Conservation (phyloP, 176 grass and related monocot genomes). For the Calamus simplicifolius region DNA sequence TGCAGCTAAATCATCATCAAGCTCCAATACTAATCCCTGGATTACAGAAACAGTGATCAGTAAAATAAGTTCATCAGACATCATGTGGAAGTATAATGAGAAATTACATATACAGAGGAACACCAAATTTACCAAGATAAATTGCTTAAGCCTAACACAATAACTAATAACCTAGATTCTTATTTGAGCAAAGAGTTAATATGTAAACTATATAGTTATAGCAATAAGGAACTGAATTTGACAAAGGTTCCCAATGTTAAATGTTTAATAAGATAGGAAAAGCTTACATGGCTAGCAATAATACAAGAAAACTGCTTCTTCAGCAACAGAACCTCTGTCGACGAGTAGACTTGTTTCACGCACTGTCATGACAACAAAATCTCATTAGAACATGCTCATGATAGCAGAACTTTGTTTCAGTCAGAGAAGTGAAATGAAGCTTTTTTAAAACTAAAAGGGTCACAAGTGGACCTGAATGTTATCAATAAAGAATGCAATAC, state of each 20-base stretch:
- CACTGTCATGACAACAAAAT: slow-evolving; percentile 44
- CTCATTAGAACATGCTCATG: slow-evolving; percentile 5
- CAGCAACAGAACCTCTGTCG: slow-evolving; percentile 61
- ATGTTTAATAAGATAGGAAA: neutral
- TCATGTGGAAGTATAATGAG: no score
- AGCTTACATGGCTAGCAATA: slow-evolving; percentile 79
- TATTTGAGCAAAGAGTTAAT: no score
- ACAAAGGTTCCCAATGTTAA: neutral
- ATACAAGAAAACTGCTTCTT: slow-evolving; percentile 97
- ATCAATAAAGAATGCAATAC: slow-evolving; percentile 65
- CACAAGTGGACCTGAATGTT: slow-evolving; percentile 41
- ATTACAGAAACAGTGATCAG: slow-evolving; percentile 12
- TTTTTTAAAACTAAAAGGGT: no score
- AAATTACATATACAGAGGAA: no score
- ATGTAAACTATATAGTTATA: no score
- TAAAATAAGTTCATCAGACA: neutral
- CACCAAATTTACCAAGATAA: no score
- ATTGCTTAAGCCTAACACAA: no score
- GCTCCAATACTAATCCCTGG: slow-evolving; percentile 76
- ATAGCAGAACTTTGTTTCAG: neutral
- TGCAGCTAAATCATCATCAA: slow-evolving; percentile 80
- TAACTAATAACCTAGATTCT: no score
- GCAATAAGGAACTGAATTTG: no score
- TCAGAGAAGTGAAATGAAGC: no score
- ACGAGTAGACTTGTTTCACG: slow-evolving; percentile 83